Conservation (phyloP, 2,329 filamentous ascomycete genomes). For the Pestalotiopsis sp. region DNA sequence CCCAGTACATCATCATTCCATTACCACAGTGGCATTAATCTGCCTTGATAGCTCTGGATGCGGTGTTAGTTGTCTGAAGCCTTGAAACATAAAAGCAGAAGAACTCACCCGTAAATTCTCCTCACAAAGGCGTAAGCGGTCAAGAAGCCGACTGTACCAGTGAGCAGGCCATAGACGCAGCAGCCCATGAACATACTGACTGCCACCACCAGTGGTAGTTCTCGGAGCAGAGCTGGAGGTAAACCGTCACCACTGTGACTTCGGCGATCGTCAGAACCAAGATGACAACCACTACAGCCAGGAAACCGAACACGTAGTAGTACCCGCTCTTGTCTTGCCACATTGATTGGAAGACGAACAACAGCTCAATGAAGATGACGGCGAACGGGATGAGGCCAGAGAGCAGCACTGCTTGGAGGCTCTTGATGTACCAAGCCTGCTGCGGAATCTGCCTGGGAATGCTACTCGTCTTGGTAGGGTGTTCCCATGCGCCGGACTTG, state of each 20-base stretch:
- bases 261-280: slow-evolving; percentile 78
- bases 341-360: slow-evolving; percentile 84
- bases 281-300: slow-evolving; percentile 73
- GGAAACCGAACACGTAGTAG: slow-evolving; percentile 89
- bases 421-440: slow-evolving; percentile 75
- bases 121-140: slow-evolving; percentile 82
- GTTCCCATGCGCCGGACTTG: slow-evolving; percentile 69
- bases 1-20: slow-evolving; percentile 3
- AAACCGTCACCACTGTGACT: slow-evolving; percentile 81
- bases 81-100: not conserved
- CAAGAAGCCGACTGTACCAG: slow-evolving; percentile 82
- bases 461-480: slow-evolving; percentile 75
- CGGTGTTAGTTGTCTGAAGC: not conserved
- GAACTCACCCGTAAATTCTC: slow-evolving; percentile 74
- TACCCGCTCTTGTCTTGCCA: slow-evolving; percentile 92
- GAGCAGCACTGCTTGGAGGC: slow-evolving; percentile 65
- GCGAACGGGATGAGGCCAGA: slow-evolving; percentile 82
- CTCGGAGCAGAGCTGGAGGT: slow-evolving; percentile 80
- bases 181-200: slow-evolving; percentile 85
- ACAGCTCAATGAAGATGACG: slow-evolving; percentile 83
- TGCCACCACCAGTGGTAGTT: slow-evolving; percentile 95
- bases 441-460: slow-evolving; percentile 74
- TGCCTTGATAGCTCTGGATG: slow-evolving; percentile 7
- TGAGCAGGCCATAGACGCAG: slow-evolving; percentile 77
- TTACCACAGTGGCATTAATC: not conserved